A percentile compares a stretch with the other conserved stretches of the same genome.
phyloP scores from a whole-genome alignment of 306 rosid genomes.

The Sphenostylis stenocarpa region DNA sequence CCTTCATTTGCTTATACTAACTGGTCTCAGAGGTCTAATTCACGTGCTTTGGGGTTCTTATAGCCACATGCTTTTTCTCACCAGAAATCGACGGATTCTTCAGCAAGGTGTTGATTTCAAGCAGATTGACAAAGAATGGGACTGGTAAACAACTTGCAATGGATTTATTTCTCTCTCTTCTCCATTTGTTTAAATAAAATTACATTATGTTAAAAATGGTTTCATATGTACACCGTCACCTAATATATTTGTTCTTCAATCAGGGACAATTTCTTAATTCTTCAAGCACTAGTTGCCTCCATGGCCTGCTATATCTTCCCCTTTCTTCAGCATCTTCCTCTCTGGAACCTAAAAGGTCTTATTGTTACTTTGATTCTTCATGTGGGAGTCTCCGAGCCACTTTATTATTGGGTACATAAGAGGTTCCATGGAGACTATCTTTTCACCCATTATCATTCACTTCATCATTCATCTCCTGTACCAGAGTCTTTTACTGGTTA shows the following conservation, averaged over 20 bases:
- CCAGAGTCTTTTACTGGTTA: constrained; percentile 71
- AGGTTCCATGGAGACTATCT: constrained; percentile 54
- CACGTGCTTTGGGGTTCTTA: constrained; percentile 42
- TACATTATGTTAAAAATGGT: not conserved
- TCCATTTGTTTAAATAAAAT: not conserved
- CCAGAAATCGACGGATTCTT: constrained; percentile 41
- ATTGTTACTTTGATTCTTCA: constrained; percentile 60
- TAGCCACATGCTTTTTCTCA: constrained; percentile 45
- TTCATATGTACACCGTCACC: not conserved
- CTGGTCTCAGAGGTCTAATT: constrained; percentile 33
- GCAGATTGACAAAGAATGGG: constrained; percentile 75
- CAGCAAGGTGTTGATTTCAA: constrained; percentile 55
- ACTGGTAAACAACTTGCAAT: constrained; percentile 53
- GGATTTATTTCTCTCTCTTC: not conserved
- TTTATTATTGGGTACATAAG: constrained; percentile 74
- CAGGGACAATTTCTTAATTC: constrained; percentile 93
- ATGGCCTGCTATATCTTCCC: constrained; percentile 53
- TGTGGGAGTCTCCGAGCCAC: constrained; percentile 79
- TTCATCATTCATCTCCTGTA: constrained; percentile 82
- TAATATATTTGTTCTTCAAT: not conserved
- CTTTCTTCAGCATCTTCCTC: constrained; percentile 58
- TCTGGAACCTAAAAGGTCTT: constrained; percentile 68
- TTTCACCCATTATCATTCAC: constrained; percentile 66
- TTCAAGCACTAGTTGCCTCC: constrained; percentile 60
- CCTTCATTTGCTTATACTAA: constrained; percentile 50